Percentiles rank a stretch among this genome's conserved stretches.
These are phyloP conservation scores for Epichloe elymi DNA, from an alignment of 2,329 filamentous ascomycete genomes.

Conservation along the genomic window DNA sequence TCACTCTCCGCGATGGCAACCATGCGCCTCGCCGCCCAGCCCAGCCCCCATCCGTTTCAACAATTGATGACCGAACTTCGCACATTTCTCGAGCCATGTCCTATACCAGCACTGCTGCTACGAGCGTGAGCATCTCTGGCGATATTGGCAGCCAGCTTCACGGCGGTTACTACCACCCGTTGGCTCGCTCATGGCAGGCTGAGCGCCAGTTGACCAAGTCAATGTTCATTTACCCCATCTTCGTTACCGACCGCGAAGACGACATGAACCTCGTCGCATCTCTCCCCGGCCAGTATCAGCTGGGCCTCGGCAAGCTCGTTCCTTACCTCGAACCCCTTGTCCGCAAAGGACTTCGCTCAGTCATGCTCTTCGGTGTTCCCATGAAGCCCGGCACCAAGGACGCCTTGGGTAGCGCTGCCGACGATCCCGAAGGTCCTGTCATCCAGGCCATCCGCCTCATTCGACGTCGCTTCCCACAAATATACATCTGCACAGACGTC, in stretches of 20 bases:
- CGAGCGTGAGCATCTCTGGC: conserved; percentile 55
- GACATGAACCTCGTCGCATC: conserved; percentile 86
- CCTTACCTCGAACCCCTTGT: conserved; percentile 78
- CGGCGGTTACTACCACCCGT: conserved; percentile 68
- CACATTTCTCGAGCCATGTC: conserved; percentile 52
- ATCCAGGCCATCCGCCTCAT: conserved; percentile 77
- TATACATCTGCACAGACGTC: conserved; percentile 87
- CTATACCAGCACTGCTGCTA: conserved; percentile 52
- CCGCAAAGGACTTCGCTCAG: conserved; percentile 77
- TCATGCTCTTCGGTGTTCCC: conserved; percentile 93
- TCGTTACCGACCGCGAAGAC: conserved; percentile 87
- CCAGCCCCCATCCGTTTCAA: conserved; percentile 35
- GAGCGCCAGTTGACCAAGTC: conserved; percentile 84
- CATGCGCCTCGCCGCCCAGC: conserved; percentile 32
- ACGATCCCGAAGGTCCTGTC: conserved; percentile 86
- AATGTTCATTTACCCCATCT: conserved; percentile 97
- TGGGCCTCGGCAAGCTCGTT: conserved; percentile 74
- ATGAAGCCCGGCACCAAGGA: conserved; percentile 73
- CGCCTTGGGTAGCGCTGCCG: conserved; percentile 78
- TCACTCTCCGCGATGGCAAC: conserved; percentile 43
- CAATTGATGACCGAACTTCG: conserved; percentile 46
- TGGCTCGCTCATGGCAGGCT: conserved; percentile 70
- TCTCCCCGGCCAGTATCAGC: conserved; percentile 78
- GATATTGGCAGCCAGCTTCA: conserved; percentile 77
- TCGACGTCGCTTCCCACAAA: conserved; percentile 70